phyloP scores from a whole-genome alignment of 345 rosid genomes.

The Heritiera littoralis region DNA sequence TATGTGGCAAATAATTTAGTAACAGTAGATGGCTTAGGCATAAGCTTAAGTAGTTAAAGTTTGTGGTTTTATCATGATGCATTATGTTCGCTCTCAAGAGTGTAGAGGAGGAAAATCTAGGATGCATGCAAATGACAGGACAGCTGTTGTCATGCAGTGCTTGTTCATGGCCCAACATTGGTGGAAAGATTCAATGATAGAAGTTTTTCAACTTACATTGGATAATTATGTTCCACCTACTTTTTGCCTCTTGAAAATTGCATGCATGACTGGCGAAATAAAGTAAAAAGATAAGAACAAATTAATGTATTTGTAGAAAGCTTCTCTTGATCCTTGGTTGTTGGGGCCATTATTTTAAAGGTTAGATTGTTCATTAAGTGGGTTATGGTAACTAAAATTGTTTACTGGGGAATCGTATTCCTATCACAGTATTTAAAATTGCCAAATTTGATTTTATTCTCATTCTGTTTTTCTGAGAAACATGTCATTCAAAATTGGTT shows the following conservation, averaged over 20 bases:
- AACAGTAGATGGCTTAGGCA: not conserved
- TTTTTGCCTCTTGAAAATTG: not conserved
- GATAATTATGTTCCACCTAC: not conserved
- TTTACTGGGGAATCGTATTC: not conserved
- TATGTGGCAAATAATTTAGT: not conserved
- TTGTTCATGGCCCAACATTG: not conserved
- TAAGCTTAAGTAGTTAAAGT: not conserved
- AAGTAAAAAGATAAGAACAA: not conserved
- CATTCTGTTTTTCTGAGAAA: not conserved
- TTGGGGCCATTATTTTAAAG: not conserved
- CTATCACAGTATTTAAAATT: not conserved
- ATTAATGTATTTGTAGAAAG: not conserved
- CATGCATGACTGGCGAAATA: not conserved
- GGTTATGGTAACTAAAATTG: not conserved
- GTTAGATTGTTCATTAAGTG: not conserved
- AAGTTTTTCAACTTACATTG: not conserved
- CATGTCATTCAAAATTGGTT: not conserved
- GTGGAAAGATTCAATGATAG: not conserved
- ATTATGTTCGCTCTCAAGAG: not conserved
- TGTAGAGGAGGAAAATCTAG: not conserved
- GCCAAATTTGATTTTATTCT: not conserved
- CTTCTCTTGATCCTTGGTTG: not conserved
- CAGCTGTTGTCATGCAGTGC: not conserved
- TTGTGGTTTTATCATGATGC: not conserved
- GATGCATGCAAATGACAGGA: not conserved